Evolutionary conservation across 352 stramenopile genomes (phyloP).

Genomic region (Thalassiosira mediterranea): DNA sequence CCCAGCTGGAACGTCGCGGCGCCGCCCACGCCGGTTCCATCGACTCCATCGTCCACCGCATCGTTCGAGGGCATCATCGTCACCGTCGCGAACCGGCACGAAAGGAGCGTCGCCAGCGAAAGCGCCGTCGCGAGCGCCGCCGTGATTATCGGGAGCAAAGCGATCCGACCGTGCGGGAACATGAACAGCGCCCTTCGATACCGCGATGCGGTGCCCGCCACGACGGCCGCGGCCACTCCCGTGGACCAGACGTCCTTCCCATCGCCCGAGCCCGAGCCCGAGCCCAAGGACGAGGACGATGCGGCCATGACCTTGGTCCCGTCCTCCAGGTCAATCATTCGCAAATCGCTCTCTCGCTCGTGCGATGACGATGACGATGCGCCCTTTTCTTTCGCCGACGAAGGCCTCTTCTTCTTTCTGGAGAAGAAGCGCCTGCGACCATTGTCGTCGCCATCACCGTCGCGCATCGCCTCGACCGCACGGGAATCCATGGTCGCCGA

Average conservation of each 20-base stretch:
- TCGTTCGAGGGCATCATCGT: not conserved
- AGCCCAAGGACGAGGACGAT: not conserved
- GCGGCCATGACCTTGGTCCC: not conserved
- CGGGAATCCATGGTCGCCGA: slow-evolving; percentile 24
- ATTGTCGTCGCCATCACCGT: not conserved
- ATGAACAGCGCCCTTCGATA: slow-evolving; percentile 43
- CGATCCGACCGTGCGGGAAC: slow-evolving; percentile 32
- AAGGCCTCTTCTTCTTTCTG: too few species aligned
- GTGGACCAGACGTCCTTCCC: slow-evolving; percentile 31
- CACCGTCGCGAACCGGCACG: slow-evolving; percentile 46
- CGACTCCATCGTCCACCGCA: not conserved
- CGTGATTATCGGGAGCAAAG: slow-evolving; percentile 29
- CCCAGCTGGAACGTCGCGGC: slow-evolving; percentile 29
- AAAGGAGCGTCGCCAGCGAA: slow-evolving; percentile 17
- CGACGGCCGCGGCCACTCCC: slow-evolving; percentile 34
- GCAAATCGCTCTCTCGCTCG: slow-evolving; percentile 1
- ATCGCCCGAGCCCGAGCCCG: not conserved
- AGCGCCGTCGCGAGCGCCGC: slow-evolving; percentile 18
- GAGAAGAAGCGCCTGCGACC: not conserved
- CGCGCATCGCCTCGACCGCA: slow-evolving; percentile 6
- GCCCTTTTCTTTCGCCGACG: too few species aligned
- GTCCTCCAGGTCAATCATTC: not conserved
- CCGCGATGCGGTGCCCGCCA: slow-evolving; percentile 20
- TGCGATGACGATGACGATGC: too few species aligned
- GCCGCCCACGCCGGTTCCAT: not conserved